Base-by-base conservation (phyloP, 306 rosid genomes). In the Albizia julibrissin region DNA sequence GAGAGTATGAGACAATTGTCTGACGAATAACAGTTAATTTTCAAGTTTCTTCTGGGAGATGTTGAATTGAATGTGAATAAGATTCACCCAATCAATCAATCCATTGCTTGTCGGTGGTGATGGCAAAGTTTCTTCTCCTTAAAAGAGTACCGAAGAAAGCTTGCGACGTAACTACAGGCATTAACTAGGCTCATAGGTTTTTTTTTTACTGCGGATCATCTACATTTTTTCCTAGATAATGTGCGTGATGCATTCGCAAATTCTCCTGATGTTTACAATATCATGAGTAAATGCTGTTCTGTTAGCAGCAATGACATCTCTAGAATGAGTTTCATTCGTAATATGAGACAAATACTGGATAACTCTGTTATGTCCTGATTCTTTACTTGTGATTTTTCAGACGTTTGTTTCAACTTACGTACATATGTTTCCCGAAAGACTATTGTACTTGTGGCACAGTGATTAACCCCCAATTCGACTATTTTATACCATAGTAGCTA, bases 111-210 rank as follows among this genome's bases (percentile, higher is more conserved):
- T 69, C 74, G 74, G 74, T 69, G 54, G 74, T 5, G 50, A 33
- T 42, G 74, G 5, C 52, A 12, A 8, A 21, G 5, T 12, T 40
- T 69, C 52, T 59, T 24, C 47, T 39, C 27, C 39, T 39, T n/a
- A 21, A 40, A 69, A 40, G 46, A 16, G 21, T 40, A 22, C 10
- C 8, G n/a, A 58, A 39, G 31, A 67, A 52, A 68, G 73, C 46
- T 74, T 84, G 29, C 33, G 34, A 67, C 64, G 14, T 78, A 49
- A 64, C 52, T 52, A 39, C 37, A 40, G 29, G 21, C 77, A 49
- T 50, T 73, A 29, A 49, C 77, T 50, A 15, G 64, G 64, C 46
- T 54, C 64, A 49, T 29, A 18, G 8, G 0, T 49, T 40, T 49
- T 8, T 50, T 21, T 1, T 18, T 50, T 50, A 46, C 13, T 15